Percentiles rank a stretch among this genome's conserved stretches.
Conservation (phyloP, 208 protist genomes). For the Trypanosoma scelopori region DNA sequence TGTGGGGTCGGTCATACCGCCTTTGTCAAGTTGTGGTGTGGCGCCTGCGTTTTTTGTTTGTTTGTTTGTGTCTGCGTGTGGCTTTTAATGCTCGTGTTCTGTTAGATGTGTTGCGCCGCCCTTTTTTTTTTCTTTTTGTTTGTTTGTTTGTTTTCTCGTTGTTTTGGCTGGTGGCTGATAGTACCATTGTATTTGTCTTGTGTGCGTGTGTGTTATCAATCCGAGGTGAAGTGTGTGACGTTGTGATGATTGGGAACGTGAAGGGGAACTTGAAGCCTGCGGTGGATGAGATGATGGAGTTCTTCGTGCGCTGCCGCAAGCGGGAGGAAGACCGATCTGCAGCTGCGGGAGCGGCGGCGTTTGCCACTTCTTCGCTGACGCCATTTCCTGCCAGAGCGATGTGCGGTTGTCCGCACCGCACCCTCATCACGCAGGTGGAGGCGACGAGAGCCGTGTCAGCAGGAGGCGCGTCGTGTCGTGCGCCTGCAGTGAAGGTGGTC, state of each 20-base stretch:
- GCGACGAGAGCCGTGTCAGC: not conserved
- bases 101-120: constrained; percentile 6
- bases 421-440: not conserved
- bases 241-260: not conserved
- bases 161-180: too few species aligned
- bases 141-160: too few species aligned
- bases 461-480: not conserved
- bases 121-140: constrained; percentile 20
- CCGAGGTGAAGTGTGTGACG: too few species aligned
- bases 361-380: too few species aligned
- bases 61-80: constrained; percentile 4
- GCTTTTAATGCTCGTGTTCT: constrained; percentile 8
- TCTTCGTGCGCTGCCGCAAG: not conserved
- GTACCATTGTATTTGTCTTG: constrained; percentile 6
- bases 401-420: not conserved
- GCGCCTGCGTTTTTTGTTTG: not conserved
- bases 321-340: not conserved
- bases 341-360: not conserved
- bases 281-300: not conserved
- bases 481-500: not conserved
- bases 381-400: too few species aligned
- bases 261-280: not conserved
- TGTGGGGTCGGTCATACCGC: too few species aligned
- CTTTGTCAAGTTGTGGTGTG: too few species aligned
- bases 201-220: constrained; percentile 3